Conservation (phyloP, 345 rosid genomes). For the Brassica nigra region DNA sequence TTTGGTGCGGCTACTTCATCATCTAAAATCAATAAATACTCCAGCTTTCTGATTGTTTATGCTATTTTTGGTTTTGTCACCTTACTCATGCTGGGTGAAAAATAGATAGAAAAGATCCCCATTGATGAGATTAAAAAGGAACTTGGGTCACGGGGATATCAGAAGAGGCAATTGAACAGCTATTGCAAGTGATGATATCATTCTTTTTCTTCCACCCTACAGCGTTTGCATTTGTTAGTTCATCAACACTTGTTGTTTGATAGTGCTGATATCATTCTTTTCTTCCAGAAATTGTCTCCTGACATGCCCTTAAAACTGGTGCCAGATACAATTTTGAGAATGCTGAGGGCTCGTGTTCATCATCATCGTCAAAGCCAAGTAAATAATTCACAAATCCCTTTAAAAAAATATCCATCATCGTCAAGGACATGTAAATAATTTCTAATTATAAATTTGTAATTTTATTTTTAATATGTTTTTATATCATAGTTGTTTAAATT, state of each 20-base stretch:
- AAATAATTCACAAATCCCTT: conserved; percentile 30
- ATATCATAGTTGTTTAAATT: no score
- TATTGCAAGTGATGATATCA: conserved; percentile 50
- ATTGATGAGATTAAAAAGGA: conserved; percentile 73
- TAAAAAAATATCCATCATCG: not conserved
- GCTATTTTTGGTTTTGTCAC: not conserved
- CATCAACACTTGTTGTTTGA: not conserved
- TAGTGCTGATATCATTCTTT: conserved; percentile 33
- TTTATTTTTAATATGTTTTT: no score
- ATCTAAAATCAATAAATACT: not conserved
- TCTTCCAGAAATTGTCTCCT: conserved; percentile 75
- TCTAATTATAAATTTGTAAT: no score
- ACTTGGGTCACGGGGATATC: conserved; percentile 66
- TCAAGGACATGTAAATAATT: no score
- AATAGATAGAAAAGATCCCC: conserved; percentile 80
- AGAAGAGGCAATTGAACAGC: conserved; percentile 63
- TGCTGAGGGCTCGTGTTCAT: conserved; percentile 97
- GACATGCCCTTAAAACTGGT: conserved; percentile 97
- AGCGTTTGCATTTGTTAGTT: conserved; percentile 17
- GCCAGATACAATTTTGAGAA: conserved; percentile 86
- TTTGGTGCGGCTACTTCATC: conserved; percentile 18
- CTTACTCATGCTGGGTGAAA: conserved; percentile 5
- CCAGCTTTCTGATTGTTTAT: not conserved
- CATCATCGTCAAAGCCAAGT: conserved; percentile 95
- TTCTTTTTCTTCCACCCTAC: not conserved